Conservation (phyloP, 345 rosid genomes). For the Brassica incana region DNA sequence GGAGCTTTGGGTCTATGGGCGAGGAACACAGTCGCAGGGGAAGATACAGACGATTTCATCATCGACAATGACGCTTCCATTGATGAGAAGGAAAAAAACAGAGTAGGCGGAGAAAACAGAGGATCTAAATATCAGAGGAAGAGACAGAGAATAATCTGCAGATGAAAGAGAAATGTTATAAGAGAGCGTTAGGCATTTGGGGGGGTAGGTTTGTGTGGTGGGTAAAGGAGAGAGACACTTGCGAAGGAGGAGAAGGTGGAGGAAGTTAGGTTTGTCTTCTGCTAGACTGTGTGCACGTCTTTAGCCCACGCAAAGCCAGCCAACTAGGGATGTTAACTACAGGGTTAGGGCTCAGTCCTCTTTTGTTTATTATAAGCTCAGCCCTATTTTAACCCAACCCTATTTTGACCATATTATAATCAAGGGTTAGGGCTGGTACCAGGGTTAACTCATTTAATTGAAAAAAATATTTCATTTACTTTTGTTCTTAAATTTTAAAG, state of each 20-base stretch:
- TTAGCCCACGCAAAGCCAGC: constrained; percentile 32
- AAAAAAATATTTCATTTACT: too few species aligned
- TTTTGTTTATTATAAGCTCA: too few species aligned
- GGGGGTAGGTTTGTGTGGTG: constrained; percentile 24
- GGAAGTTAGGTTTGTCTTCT: constrained; percentile 16
- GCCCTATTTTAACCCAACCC: too few species aligned
- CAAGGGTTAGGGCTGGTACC: too few species aligned
- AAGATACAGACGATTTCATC: constrained; percentile 35
- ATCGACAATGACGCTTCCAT: constrained; percentile 61
- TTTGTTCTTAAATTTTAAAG: too few species aligned
- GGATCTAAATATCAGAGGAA: not conserved
- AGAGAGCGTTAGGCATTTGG: not conserved
- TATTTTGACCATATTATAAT: too few species aligned
- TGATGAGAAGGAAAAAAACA: constrained; percentile 25
- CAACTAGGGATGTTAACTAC: too few species aligned
- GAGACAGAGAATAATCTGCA: not conserved
- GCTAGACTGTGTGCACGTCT: constrained; percentile 27
- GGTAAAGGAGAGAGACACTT: constrained; percentile 27
- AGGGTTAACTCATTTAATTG: too few species aligned
- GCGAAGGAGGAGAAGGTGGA: not conserved
- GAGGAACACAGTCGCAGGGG: constrained; percentile 39
- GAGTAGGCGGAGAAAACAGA: constrained; percentile 26
- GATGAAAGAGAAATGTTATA: not conserved
- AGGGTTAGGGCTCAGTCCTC: too few species aligned
- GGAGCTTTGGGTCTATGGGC: constrained; percentile 24